Percentiles rank a stretch among this genome's conserved stretches.
Evolutionary conservation across 805 yeast genomes (phyloP).

Genomic region (Pichia phayaonensis): DNA sequence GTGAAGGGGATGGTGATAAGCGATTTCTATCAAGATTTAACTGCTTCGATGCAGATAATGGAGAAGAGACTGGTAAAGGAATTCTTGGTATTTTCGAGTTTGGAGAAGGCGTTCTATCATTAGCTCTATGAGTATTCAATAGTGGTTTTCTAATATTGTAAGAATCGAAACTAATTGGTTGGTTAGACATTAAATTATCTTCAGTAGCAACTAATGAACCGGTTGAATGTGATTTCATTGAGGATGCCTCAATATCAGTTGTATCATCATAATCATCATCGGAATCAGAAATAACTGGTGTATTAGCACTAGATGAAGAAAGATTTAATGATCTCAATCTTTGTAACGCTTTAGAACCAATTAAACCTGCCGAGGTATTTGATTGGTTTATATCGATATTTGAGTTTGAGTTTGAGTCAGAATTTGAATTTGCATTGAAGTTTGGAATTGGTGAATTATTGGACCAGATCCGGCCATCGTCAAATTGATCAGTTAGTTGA

Average conservation of each 20-base stretch:
- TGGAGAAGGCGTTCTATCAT: background rate
- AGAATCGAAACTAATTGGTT: background rate
- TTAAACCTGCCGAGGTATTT: background rate
- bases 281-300: constrained; percentile 13
- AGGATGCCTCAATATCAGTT: background rate
- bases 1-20: constrained; percentile 7
- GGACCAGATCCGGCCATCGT: background rate
- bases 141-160: background rate
- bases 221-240: constrained; percentile 12
- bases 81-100: background rate
- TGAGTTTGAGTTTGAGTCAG: background rate
- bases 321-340: background rate
- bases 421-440: background rate
- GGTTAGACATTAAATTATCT: background rate
- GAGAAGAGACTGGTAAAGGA: constrained; percentile 1
- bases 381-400: background rate
- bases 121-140: background rate
- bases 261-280: constrained; percentile 7
- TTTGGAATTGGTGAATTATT: background rate
- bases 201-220: constrained; percentile 5
- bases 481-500: background rate
- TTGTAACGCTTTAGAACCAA: background rate
- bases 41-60: background rate
- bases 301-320: constrained; percentile 3
- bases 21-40: background rate